These are phyloP conservation scores for Mucor piriformis DNA, from an alignment of 371 early-diverging fungal genomes.

Conservation along the genomic window DNA sequence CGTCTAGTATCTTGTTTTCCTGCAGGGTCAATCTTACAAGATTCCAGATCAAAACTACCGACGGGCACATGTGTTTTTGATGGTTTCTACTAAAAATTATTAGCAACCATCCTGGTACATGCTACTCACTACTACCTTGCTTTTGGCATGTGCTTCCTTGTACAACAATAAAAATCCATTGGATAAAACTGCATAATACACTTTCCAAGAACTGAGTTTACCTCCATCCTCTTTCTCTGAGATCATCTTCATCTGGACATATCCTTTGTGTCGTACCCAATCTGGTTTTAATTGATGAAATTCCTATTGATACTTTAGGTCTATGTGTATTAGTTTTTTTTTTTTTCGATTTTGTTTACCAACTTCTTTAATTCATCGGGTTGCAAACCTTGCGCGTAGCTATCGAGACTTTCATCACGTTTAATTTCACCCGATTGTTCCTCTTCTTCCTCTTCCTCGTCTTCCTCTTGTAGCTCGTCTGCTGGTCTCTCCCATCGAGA, in stretches of 20 bases:
- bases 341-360: conserved; percentile 17
- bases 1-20: conserved; percentile 38
- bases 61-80: conserved; percentile 40
- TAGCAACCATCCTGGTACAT: background rate
- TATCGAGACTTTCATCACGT: conserved; percentile 20
- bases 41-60: conserved; percentile 51
- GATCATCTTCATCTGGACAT: conserved; percentile 54
- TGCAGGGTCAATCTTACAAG: conserved; percentile 52
- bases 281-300: conserved; percentile 40
- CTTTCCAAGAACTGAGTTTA: conserved; percentile 53
- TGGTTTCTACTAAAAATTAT: conserved; percentile 12
- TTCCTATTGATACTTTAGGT: conserved; percentile 17
- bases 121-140: conserved; percentile 41
- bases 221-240: conserved; percentile 48
- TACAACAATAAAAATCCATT: conserved; percentile 47
- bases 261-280: conserved; percentile 43
- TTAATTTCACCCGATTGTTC: conserved; percentile 8
- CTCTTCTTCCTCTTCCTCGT: background rate
- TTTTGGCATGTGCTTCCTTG: conserved; percentile 41
- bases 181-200: conserved; percentile 47
- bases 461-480: background rate
- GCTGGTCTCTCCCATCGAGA: conserved; percentile 46
- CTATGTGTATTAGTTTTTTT: background rate
- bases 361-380: conserved; percentile 39
- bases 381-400: conserved; percentile 24